Base-by-base conservation (phyloP, 2,329 filamentous ascomycete species). In the Aulographum hederae region DNA sequence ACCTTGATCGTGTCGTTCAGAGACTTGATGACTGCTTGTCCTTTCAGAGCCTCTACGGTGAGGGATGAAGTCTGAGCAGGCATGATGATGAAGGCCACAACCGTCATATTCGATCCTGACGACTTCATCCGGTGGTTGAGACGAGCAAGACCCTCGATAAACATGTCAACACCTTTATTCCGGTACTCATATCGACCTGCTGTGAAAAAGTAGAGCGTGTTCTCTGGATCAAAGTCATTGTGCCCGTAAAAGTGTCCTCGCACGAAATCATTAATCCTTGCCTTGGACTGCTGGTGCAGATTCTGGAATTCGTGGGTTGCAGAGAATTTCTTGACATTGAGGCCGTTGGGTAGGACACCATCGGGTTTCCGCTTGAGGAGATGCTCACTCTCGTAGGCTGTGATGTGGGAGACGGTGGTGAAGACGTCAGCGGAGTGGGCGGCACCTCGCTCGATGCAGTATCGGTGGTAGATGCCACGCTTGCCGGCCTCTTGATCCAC, bases 101-200 rank as follows among this genome's bases (percentile, higher is more conserved):
- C 78, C 0, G 89, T 95, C 51, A 76, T 85, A 57, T 89, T 91
- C 43, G 82, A 92, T 30, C 81, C 81, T 5, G 73, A 58, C 32
- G 58, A 58, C 67, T 95, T 95, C 48, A 98, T 71, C 25, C 78
- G 72, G 61, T 95, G 85, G 58, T 98, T 98, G 46, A 98, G 61
- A 27, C 89, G 79, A 18, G 89, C 89, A 39, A 98, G 62, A 3
- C 85, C 89, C 57, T 98, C 89, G 43, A 98, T 92, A 56, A 95
- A 98, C 89, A 98, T 95, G 56, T 98, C 89, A 6, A 94, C 86
- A 48, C 89, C 89, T 60, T 98, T 98, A 51, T 98, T 98, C 41
- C 89, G 68, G 66, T 86, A 98, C 56, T 98, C 89, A 49, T 98
- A 98, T 39, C 89, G 78, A 37, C 89, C 89, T 5, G 89, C 79